These are phyloP conservation scores for Exidia glandulosa DNA, from an alignment of 768 basidiomycete species.

Conservation along the genomic window DNA sequence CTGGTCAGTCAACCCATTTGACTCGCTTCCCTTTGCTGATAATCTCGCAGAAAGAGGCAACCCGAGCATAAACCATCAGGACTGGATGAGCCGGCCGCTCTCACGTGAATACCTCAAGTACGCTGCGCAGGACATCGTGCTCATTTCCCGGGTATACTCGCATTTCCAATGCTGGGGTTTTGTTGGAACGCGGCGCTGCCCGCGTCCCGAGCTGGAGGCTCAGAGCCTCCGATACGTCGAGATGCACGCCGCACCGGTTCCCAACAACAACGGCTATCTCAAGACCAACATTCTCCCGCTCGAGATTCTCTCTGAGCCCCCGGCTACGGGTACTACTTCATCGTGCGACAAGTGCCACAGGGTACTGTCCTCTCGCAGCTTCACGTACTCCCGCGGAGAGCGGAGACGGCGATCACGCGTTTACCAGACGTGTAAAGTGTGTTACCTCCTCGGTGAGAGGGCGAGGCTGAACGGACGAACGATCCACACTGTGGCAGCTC, in stretches of 20 bases:
- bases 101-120: neutral
- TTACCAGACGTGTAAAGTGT: too few relatives aligned
- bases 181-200: neutral
- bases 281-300: neutral
- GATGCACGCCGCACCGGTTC: neutral
- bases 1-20: neutral
- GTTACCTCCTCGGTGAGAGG: too few relatives aligned
- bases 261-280: neutral
- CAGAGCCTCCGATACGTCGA: neutral
- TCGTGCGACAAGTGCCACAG: too few relatives aligned
- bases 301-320: neutral
- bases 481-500: too few relatives aligned
- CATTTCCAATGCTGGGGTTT: neutral
- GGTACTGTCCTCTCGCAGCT: too few relatives aligned
- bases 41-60: neutral
- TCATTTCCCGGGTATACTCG: neutral
- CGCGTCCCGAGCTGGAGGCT: neutral
- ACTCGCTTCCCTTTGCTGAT: neutral
- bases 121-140: neutral
- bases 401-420: too few relatives aligned
- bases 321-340: too few relatives aligned
- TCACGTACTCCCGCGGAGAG: too few relatives aligned
- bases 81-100: neutral
- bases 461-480: too few relatives aligned
- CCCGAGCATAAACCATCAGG: neutral